These are phyloP conservation scores for Serpula lacrymans DNA, from an alignment of 768 basidiomycete genomes.

Conservation along the genomic window DNA sequence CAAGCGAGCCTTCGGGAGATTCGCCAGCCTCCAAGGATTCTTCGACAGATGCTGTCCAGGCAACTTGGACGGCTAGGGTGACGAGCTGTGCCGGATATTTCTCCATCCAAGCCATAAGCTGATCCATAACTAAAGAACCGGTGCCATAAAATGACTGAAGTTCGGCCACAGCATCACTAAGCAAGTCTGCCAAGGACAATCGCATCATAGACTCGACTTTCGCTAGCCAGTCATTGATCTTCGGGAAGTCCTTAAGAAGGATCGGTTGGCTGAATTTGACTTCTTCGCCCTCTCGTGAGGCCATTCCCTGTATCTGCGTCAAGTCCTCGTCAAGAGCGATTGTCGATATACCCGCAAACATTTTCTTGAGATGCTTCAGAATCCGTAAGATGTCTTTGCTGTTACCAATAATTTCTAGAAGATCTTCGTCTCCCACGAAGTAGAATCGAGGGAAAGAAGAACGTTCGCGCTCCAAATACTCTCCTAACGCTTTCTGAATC, in stretches of 20 bases:
- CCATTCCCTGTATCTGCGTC: constrained; percentile 88
- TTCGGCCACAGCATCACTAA: constrained; percentile 77
- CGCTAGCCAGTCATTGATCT: constrained; percentile 98
- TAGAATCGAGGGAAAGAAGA: constrained; percentile 99
- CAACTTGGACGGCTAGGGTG: constrained; percentile 91
- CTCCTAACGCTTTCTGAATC: constrained; percentile 98
- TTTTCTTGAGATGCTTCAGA: constrained; percentile 99
- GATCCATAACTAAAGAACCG: constrained; percentile 56
- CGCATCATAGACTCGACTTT: constrained; percentile 93
- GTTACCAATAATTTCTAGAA: constrained; percentile 98
- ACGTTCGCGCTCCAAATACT: constrained; percentile 96
- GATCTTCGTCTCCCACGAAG: constrained; percentile 98
- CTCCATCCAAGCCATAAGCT: constrained; percentile 88
- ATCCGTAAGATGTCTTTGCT: constrained; percentile 97
- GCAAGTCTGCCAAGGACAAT: constrained; percentile 76
- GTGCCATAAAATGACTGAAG: constrained; percentile 78
- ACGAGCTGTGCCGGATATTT: constrained; percentile 95
- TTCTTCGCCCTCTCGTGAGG: constrained; percentile 94
- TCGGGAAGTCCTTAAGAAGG: constrained; percentile 86
- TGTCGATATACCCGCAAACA: constrained; percentile 98
- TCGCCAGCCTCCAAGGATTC: constrained; percentile 52
- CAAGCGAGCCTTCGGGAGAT: constrained; percentile 62
- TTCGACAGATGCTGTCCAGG: constrained; percentile 90
- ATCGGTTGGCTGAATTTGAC: constrained; percentile 83
- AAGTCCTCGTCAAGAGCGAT: constrained; percentile 84